Conservation (phyloP, 495 filamentous ascomycete species). For the Thermothielavioides terrestris region DNA sequence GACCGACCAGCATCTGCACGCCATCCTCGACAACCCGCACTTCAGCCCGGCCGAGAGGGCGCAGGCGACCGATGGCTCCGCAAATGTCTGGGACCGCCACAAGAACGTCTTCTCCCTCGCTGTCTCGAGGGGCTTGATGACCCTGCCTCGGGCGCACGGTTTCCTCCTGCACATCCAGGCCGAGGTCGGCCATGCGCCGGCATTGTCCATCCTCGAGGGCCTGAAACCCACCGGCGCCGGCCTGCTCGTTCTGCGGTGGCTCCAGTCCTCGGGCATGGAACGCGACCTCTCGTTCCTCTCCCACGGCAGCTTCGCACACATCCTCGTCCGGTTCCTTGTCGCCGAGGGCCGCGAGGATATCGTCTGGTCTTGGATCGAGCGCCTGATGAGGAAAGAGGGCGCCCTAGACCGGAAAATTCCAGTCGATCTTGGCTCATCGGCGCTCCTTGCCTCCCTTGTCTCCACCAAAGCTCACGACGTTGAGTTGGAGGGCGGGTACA, state of each 20-base stretch:
- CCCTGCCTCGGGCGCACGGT: constrained; percentile 29
- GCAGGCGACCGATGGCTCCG: background rate
- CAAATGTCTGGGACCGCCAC: background rate
- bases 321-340: constrained; percentile 41
- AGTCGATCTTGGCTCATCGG: constrained; percentile 3
- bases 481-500: constrained; percentile 30
- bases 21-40: constrained; percentile 65
- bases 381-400: constrained; percentile 14
- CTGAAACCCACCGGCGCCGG: constrained; percentile 35
- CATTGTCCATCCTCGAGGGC: constrained; percentile 18
- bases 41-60: constrained; percentile 23
- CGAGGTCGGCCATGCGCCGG: constrained; percentile 20
- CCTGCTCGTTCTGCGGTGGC: constrained; percentile 40
- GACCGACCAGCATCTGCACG: constrained; percentile 50
- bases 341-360: constrained; percentile 40
- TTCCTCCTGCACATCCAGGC: constrained; percentile 30
- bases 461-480: constrained; percentile 11
- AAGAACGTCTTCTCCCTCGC: constrained; percentile 32
- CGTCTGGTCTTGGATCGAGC: constrained; percentile 36
- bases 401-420: background rate
- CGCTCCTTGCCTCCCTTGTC: constrained; percentile 23
- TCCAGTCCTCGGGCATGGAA: constrained; percentile 41
- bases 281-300: constrained; percentile 28
- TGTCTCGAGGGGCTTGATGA: constrained; percentile 39
- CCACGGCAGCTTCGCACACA: constrained; percentile 21